These are phyloP conservation scores for Pneumocystis oryctolagi DNA, from an alignment of 1,139 yeast genomes.

Conservation along the genomic window DNA sequence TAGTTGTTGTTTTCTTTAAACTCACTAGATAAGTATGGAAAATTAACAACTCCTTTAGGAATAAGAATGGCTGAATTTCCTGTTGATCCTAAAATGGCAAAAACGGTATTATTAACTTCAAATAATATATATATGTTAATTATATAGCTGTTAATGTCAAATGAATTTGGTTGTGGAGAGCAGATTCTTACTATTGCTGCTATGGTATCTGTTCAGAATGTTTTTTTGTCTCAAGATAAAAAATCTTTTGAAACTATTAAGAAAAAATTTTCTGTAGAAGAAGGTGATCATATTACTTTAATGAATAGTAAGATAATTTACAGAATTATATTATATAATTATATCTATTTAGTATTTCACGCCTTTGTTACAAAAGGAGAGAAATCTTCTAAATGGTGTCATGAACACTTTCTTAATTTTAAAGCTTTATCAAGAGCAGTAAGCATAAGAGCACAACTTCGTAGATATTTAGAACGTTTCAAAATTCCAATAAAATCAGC, in stretches of 20 bases:
- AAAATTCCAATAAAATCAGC: constrained; percentile 3
- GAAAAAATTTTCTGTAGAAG: constrained; percentile 61
- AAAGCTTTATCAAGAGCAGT: constrained; percentile 58
- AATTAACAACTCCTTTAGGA: constrained; percentile 57
- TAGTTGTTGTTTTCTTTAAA: constrained; percentile 38
- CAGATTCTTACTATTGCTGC: constrained; percentile 71
- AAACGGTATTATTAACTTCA: constrained; percentile 27
- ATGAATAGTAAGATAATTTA: constrained; percentile 35
- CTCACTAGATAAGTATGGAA: constrained; percentile 69
- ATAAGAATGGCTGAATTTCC: constrained; percentile 78
- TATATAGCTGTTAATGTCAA: constrained; percentile 43
- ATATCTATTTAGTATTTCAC: constrained; percentile 32
- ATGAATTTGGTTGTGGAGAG: constrained; percentile 56
- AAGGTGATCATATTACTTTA: constrained; percentile 77
- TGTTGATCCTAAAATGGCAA: constrained; percentile 69
- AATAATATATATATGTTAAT: not conserved
- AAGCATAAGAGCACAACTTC: constrained; percentile 56
- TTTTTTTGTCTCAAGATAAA: constrained; percentile 61
- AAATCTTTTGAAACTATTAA: constrained; percentile 40
- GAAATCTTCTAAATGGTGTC: constrained; percentile 55
- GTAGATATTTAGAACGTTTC: constrained; percentile 48
- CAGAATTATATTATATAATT: not conserved
- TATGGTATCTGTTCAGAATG: constrained; percentile 60
- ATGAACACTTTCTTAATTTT: constrained; percentile 59
- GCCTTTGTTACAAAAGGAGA: constrained; percentile 36